Percentiles rank a stretch among this genome's conserved stretches.
phyloP scores from a whole-genome alignment of 176 grass and related monocot species.

The Alloteropsis semialata region DNA sequence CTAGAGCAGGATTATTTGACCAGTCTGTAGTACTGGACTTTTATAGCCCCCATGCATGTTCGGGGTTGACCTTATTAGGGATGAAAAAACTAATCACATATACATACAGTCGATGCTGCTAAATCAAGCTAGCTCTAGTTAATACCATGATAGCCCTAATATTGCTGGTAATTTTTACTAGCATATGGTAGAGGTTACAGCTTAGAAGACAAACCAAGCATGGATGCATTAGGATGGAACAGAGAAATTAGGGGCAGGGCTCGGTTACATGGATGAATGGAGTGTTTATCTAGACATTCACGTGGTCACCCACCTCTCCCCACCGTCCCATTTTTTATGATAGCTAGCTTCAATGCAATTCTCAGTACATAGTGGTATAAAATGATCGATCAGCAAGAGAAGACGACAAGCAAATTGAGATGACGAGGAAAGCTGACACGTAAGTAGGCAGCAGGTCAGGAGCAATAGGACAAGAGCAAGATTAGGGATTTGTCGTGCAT shows the following conservation, averaged over 20 bases:
- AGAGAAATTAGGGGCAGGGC: too few relatives aligned
- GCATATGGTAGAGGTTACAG: background rate
- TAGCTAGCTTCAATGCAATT: too few relatives aligned
- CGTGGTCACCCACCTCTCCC: too few relatives aligned
- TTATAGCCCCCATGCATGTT: background rate
- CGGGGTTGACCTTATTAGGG: background rate
- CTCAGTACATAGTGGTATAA: too few relatives aligned
- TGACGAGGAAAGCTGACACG: background rate
- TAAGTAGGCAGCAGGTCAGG: background rate
- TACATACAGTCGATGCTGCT: background rate
- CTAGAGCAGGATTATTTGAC: slow-evolving; percentile 10
- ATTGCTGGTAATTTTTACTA: background rate
- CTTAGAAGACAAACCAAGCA: background rate
- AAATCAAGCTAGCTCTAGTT: too few relatives aligned
- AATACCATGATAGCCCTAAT: too few relatives aligned
- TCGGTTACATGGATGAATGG: too few relatives aligned
- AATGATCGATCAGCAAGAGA: too few relatives aligned
- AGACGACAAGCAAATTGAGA: background rate
- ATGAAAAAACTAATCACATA: background rate
- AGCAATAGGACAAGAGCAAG: too few relatives aligned
- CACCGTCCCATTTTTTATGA: too few relatives aligned
- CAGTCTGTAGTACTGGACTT: background rate
- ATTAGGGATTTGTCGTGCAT: slow-evolving; percentile 8
- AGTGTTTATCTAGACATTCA: too few relatives aligned
- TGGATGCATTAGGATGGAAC: too few relatives aligned